Evolutionary conservation across 2,329 filamentous ascomycete genomes (phyloP), one percentile per base, ranked within the genome.

Genomic region (Botrytis elliptica): DNA sequence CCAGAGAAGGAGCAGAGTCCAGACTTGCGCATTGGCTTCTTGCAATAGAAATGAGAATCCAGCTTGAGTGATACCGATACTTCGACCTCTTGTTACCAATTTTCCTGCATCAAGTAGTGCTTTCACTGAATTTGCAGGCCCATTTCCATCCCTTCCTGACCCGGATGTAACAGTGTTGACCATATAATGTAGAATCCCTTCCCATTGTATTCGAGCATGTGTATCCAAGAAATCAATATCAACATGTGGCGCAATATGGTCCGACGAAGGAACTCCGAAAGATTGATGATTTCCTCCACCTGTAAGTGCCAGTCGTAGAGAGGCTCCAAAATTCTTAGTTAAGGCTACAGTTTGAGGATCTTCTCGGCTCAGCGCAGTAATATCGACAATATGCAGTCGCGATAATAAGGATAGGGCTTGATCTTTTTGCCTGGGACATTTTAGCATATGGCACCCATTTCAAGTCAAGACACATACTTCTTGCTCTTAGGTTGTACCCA

Each of bases 31-130:
- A 82, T 98, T 98, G 74, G 95, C 92, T 80, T 98, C 95, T 80
- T 98, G 95, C 14, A 99, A 86, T 73, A 99, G 86, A 80, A 99
- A 99, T 0, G 93, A 95, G 81, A 99, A 99, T 12, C 96, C 96
- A 4, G 93, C 90, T 81, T 97, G 91, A 0, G 96, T 99, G 79
- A 99, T 99, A 71, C 89, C 89, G 16, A 94, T 87, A 20, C 85
- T 84, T 63, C 81, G 81, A 4, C 85, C 83, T 57, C 85, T 83
- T 80, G 94, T 91, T 33, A 99, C 94, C 14, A 98, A 89, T 70
- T 92, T 88, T 4, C 96, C 96, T 1, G 90, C 88, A 77, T 94
- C 87, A 66, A 99, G 87, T 60, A 99, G 87, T 76, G 93, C 89
- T 83, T 95, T 97, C 44, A 98, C 97, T 25, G 92, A 92, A 79